Evolutionary conservation across 2,329 filamentous ascomycete genomes (phyloP).

Genomic region (Epichloe sp.): DNA sequence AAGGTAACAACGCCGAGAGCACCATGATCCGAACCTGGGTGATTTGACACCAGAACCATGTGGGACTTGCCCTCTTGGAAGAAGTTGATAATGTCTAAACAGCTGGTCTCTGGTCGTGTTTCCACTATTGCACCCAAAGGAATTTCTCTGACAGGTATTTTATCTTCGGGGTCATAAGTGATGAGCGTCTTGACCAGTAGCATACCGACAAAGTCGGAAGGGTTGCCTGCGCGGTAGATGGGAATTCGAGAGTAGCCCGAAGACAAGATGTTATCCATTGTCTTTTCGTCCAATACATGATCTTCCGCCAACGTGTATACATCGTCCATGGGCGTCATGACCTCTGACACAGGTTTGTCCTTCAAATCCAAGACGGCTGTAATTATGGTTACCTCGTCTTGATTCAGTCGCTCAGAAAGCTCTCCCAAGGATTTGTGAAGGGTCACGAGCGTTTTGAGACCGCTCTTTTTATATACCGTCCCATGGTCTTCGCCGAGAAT

Average conservation of each 20-base stretch:
- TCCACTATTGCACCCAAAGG: constrained; percentile 88
- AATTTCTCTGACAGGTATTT: constrained; percentile 76
- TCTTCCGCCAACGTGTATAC: constrained; percentile 97
- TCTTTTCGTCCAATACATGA: constrained; percentile 80
- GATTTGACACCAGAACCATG: constrained; percentile 91
- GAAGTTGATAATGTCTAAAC: constrained; percentile 96
- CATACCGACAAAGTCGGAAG: constrained; percentile 90
- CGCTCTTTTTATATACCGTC: constrained; percentile 95
- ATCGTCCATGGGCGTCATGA: constrained; percentile 98
- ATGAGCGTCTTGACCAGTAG: constrained; percentile 96
- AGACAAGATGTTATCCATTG: constrained; percentile 86
- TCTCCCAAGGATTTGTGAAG: constrained; percentile 85
- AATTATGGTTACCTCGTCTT: constrained; percentile 98
- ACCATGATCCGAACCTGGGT: constrained; percentile 78
- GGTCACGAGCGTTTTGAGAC: constrained; percentile 89
- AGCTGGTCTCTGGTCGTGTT: constrained; percentile 89
- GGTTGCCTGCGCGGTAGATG: constrained; percentile 75
- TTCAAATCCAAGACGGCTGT: constrained; percentile 92
- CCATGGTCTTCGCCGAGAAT: constrained; percentile 90
- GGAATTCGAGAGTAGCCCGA: constrained; percentile 94
- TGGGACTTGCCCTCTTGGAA: constrained; percentile 99
- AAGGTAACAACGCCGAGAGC: constrained; percentile 88
- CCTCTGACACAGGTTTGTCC: constrained; percentile 84
- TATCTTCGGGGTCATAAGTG: constrained; percentile 93
- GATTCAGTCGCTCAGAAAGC: constrained; percentile 77